Conservation (phyloP, 176 grass and related monocot species). For the Tillandsia leiboldiana region DNA sequence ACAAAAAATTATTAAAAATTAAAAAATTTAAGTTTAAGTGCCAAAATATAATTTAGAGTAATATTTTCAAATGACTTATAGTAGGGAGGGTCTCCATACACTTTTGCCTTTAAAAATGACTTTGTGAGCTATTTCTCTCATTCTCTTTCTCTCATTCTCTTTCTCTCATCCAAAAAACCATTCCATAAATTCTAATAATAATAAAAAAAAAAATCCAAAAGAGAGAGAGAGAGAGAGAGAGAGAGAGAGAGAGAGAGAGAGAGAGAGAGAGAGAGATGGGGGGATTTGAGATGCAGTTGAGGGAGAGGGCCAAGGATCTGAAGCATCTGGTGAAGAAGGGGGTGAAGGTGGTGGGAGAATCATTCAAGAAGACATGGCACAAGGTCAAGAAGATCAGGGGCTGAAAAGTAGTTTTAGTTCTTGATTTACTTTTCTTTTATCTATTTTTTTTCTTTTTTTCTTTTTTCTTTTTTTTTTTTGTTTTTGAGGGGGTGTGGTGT, state of each 20-base stretch:
- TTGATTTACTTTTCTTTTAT: too few relatives aligned
- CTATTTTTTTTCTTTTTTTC: too few relatives aligned
- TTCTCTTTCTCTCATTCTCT: slow-evolving; percentile 1
- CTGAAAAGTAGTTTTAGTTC: slow-evolving; percentile 6
- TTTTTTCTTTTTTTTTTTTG: too few relatives aligned
- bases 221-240: neutral
- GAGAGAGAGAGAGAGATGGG: slow-evolving; percentile 24
- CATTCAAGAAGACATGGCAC: slow-evolving; percentile 65
- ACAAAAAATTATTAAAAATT: too few relatives aligned
- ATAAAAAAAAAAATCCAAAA: neutral
- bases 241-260: neutral
- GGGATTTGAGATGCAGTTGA: slow-evolving; percentile 48
- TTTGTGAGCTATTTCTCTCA: neutral
- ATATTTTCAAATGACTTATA: too few relatives aligned
- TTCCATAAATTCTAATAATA: neutral
- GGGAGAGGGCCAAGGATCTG: slow-evolving; percentile 50
- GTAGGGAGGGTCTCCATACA: too few relatives aligned
- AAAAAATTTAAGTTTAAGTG: too few relatives aligned
- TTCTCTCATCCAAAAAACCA: neutral
- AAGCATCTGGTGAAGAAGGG: slow-evolving; percentile 57
- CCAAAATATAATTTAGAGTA: too few relatives aligned
- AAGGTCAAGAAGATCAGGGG: slow-evolving; percentile 70
- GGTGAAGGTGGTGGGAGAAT: slow-evolving; percentile 51
- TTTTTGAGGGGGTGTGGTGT: too few relatives aligned
- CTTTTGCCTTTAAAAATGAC: too few relatives aligned